A percentile compares a stretch with the other conserved stretches of the same genome.
These are phyloP conservation scores for Sungouiella blattae DNA, from an alignment of 805 yeast genomes.

Conservation along the genomic window DNA sequence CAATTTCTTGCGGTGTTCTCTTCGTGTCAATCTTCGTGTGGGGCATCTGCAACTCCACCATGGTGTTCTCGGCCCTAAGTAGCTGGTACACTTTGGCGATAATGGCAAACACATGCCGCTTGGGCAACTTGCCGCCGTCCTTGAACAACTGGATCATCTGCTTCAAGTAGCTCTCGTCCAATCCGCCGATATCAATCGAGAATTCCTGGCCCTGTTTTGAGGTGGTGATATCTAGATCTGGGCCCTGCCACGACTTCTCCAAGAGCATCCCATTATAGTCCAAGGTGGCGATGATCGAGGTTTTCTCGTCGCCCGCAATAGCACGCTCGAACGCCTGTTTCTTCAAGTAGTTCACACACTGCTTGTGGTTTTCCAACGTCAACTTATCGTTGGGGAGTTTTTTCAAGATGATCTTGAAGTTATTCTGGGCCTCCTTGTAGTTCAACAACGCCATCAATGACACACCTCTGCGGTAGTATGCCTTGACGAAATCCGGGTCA, in stretches of 20 bases:
- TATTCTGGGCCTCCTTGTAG: constrained; percentile 69
- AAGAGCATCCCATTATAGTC: constrained; percentile 46
- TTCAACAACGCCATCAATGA: constrained; percentile 73
- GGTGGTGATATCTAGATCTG: constrained; percentile 41
- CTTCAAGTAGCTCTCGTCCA: constrained; percentile 55
- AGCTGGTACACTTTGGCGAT: constrained; percentile 66
- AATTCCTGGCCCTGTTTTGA: constrained; percentile 23
- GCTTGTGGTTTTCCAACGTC: constrained; percentile 59
- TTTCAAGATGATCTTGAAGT: constrained; percentile 60
- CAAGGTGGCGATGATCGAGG: constrained; percentile 43
- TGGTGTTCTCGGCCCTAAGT: constrained; percentile 62
- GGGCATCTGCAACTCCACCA: constrained; percentile 63
- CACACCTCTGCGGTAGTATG: constrained; percentile 83
- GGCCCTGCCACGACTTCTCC: constrained; percentile 62
- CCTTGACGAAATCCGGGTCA: constrained; percentile 69
- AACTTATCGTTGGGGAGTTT: constrained; percentile 65
- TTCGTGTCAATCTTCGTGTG: constrained; percentile 21
- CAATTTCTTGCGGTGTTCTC: neutral
- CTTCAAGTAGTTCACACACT: constrained; percentile 63
- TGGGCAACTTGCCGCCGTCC: constrained; percentile 71
- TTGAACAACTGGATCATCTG: constrained; percentile 70
- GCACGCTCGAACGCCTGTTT: constrained; percentile 82
- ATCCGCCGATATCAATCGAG: constrained; percentile 32
- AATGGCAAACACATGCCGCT: constrained; percentile 78
- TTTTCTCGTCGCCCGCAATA: constrained; percentile 67